Conservation (phyloP, 495 filamentous ascomycete genomes). For the Trichocladium antarcticum region DNA sequence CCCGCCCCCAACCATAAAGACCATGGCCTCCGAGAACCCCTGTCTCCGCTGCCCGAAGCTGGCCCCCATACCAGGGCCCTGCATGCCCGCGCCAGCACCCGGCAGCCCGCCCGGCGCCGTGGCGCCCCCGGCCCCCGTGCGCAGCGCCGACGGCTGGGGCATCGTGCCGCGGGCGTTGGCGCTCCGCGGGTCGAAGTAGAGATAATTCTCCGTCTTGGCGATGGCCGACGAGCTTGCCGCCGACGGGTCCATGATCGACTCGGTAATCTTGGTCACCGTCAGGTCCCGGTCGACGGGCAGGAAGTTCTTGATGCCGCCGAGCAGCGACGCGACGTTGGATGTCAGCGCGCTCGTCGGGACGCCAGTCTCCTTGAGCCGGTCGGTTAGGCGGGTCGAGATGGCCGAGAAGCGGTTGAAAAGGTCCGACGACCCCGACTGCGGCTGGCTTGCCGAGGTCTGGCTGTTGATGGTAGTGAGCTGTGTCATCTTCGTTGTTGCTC, state of each 20-base stretch:
- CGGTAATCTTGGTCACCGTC: slow-evolving; percentile 93
- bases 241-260: slow-evolving; percentile 95
- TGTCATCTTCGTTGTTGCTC: slow-evolving; percentile 94
- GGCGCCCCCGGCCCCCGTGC: slow-evolving; percentile 26
- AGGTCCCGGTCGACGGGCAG: slow-evolving; percentile 89
- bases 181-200: slow-evolving; percentile 95
- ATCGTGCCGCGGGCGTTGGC: slow-evolving; percentile 91
- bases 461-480: slow-evolving; percentile 78
- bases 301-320: slow-evolving; percentile 99
- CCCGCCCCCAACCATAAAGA: slow-evolving; percentile 93
- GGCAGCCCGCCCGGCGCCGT: slow-evolving; percentile 35
- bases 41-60: slow-evolving; percentile 90
- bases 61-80: slow-evolving; percentile 56
- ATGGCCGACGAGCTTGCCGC: slow-evolving; percentile 83
- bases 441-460: slow-evolving; percentile 50
- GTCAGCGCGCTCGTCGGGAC: slow-evolving; percentile 45
- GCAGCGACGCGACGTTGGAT: slow-evolving; percentile 83
- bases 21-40: slow-evolving; percentile 88
- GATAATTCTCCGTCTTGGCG: slow-evolving; percentile 91
- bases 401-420: slow-evolving; percentile 83
- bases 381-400: slow-evolving; percentile 82
- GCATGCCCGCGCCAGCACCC: slow-evolving; percentile 33
- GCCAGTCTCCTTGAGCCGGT: slow-evolving; percentile 83
- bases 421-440: slow-evolving; percentile 47
- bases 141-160: slow-evolving; percentile 54